phyloP scores from a whole-genome alignment of 495 filamentous ascomycete species.

The Aspergillus diversus region DNA sequence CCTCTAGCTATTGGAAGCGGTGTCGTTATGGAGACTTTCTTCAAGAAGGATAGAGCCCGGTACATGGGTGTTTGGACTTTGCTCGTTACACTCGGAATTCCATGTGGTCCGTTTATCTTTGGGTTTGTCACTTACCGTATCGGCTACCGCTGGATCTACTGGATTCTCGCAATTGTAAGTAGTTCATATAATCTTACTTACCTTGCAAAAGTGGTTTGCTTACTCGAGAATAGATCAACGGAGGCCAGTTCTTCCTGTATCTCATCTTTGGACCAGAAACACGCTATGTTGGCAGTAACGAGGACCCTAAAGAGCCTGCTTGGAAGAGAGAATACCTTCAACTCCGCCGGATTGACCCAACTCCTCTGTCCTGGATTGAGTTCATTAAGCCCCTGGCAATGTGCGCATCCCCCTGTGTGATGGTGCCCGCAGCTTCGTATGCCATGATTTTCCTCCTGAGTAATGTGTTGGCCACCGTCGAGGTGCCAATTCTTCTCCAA shows the following conservation, averaged over 20 bases:
- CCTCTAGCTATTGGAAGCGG: slow-evolving; percentile 46
- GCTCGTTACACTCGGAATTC: slow-evolving; percentile 49
- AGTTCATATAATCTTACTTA: slow-evolving; percentile 23
- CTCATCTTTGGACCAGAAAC: slow-evolving; percentile 59
- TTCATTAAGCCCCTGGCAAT: slow-evolving; percentile 53
- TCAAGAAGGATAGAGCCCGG: slow-evolving; percentile 42
- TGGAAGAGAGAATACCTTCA: slow-evolving; percentile 44
- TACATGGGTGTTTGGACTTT: slow-evolving; percentile 56
- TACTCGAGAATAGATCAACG: slow-evolving; percentile 47
- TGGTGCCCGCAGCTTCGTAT: slow-evolving; percentile 55
- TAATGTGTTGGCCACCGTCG: slow-evolving; percentile 52
- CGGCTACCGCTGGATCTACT: slow-evolving; percentile 53
- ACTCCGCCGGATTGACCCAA: slow-evolving; percentile 53
- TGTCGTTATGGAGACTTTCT: slow-evolving; percentile 50
- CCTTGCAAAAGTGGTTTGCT: not conserved
- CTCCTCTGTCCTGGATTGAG: slow-evolving; percentile 46
- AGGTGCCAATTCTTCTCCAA: slow-evolving; percentile 56
- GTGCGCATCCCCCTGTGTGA: slow-evolving; percentile 39
- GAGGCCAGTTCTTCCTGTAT: slow-evolving; percentile 55
- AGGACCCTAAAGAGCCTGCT: slow-evolving; percentile 28
- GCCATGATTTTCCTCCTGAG: slow-evolving; percentile 57
- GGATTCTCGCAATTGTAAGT: slow-evolving; percentile 42
- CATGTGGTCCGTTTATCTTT: slow-evolving; percentile 49
- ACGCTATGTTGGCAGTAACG: slow-evolving; percentile 44
- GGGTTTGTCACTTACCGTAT: slow-evolving; percentile 49